Evolutionary conservation across 495 filamentous ascomycete genomes (phyloP).

Genomic region (Trypethelium eluteriae): DNA sequence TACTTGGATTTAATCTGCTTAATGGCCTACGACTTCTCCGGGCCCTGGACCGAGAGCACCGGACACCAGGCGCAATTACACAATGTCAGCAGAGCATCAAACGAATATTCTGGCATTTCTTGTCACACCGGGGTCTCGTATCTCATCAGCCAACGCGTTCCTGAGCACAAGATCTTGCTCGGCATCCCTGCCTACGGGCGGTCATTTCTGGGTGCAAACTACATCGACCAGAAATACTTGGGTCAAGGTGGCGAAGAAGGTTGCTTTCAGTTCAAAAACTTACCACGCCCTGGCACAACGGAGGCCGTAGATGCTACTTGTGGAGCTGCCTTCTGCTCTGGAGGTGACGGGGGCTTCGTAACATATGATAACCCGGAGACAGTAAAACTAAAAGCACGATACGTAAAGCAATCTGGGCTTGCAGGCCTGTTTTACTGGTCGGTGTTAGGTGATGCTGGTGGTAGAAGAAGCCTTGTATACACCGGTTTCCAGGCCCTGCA

Average conservation of each 20-base stretch:
- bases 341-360: conserved; percentile 77
- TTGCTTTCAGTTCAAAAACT: conserved; percentile 70
- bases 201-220: conserved; percentile 62
- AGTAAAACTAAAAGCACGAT: conserved; percentile 77
- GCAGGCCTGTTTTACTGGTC: conserved; percentile 90
- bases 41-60: conserved; percentile 60
- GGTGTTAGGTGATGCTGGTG: conserved; percentile 67
- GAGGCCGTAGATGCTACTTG: conserved; percentile 62
- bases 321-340: conserved; percentile 69
- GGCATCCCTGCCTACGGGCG: conserved; percentile 76
- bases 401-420: conserved; percentile 64
- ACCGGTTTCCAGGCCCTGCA: conserved; percentile 30
- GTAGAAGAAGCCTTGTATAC: conserved; percentile 59
- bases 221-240: conserved; percentile 55
- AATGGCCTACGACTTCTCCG: conserved; percentile 83
- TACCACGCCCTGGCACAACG: conserved; percentile 62
- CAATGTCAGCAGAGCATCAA: conserved; percentile 44
- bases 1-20: conserved; percentile 76
- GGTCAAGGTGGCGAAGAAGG: conserved; percentile 69
- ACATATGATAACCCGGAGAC: conserved; percentile 80
- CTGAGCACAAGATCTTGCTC: conserved; percentile 64
- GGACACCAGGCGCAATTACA: conserved; percentile 80
- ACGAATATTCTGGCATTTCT: conserved; percentile 48
- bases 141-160: conserved; percentile 58
- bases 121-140: conserved; percentile 60